Evolutionary conservation across 2,329 filamentous ascomycete species (phyloP), one percentile per base, ranked within the genome.

Genomic region (Penicillium nordicum): DNA sequence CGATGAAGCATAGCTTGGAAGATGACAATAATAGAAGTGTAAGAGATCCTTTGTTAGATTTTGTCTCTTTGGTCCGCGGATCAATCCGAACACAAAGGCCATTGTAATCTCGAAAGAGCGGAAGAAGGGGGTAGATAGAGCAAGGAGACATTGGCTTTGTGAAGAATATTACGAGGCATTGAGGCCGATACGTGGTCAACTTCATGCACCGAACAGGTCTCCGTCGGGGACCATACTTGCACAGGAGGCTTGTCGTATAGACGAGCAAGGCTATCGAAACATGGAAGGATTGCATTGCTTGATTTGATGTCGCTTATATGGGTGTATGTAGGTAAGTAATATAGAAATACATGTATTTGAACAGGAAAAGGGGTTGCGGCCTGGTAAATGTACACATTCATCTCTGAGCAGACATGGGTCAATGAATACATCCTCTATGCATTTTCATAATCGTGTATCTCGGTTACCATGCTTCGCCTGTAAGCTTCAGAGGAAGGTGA

Each of bases 401-500:
- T 40, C 3, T 16, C 3, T 29, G 29, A 18, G 8, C 5, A 21
- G 11, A 1, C 4, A 2, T 4, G 16, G 18, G 23, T 29, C 11
- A 16, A 38, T 16, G 10, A 18, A 14, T 30, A 29, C 21, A 8
- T 29, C 18, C 23, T 25, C 4, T 11, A 3, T 18, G 21, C 11
- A 11, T 12, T 37, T n/a, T 16, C 0, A 2, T n/a, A 16, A 29
- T 42, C 4, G 11, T 8, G 29, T 14, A 5, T 16, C 2, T 14
- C 34, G 16, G 38, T 50, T 63, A 69, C 67, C 67, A 70, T 14
- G 56, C 60, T 29, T 60, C 46, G 9, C 57, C 60, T 29, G 61
- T 53, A 36, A 68, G 41, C 32, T 67, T 72, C 38, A 73, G 56
- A 5, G 70, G 71, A 43, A 73, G 45, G 57, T 67, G 69, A 40